Conservation (phyloP, 306 rosid genomes). For the Gastrolobium bilobum region DNA sequence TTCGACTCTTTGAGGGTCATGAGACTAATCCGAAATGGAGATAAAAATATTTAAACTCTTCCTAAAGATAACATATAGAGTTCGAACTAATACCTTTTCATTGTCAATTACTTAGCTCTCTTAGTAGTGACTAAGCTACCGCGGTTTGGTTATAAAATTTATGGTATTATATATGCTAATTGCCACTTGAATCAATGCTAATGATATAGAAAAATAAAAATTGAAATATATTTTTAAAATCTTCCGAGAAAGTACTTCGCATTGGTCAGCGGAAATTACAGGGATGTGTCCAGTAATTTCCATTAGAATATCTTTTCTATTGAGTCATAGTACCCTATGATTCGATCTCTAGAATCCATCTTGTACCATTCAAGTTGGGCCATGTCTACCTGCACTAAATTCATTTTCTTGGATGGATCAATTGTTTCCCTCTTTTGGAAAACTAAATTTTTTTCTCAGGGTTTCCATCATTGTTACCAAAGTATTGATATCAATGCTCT, state of each 20-base stretch:
- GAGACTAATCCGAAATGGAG: too few species aligned
- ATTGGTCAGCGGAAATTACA: too few species aligned
- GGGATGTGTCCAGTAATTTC: too few species aligned
- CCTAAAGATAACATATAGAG: too few species aligned
- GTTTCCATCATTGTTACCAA: slow-evolving; percentile 21
- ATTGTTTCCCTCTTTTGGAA: neutral
- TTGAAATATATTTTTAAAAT: neutral
- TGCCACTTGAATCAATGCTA: neutral
- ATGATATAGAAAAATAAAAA: neutral
- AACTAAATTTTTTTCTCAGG: slow-evolving; percentile 14
- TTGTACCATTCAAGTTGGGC: slow-evolving; percentile 79
- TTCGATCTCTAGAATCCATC: slow-evolving; percentile 21
- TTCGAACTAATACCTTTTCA: too few species aligned
- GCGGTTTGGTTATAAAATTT: too few species aligned
- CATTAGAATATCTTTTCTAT: too few species aligned
- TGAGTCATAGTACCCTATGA: slow-evolving; percentile 73
- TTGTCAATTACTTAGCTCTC: too few species aligned
- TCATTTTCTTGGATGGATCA: slow-evolving; percentile 48
- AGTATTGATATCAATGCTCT: neutral
- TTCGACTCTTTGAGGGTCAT: too few species aligned
- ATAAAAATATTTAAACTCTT: too few species aligned
- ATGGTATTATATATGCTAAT: neutral
- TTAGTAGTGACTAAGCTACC: too few species aligned
- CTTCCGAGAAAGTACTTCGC: neutral
- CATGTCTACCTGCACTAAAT: slow-evolving; percentile 50